phyloP scores from a whole-genome alignment of 768 basidiomycete genomes.

The Sporobolomyces roseus region DNA sequence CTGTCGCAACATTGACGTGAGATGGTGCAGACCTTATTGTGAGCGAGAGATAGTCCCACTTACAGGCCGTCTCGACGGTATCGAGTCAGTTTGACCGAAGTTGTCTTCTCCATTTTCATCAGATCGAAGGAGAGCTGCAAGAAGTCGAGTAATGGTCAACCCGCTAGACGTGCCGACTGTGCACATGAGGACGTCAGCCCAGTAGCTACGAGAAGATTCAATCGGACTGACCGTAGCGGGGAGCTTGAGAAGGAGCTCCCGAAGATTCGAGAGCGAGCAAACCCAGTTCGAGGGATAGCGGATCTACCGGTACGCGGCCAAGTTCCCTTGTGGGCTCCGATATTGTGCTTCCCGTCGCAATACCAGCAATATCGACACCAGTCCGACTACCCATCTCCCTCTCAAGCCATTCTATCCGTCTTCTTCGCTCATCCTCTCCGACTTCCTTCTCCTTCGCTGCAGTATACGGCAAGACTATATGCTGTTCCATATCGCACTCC shows the following conservation, averaged over 20 bases:
- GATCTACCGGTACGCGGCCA: neutral
- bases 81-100: neutral
- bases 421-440: slow-evolving; percentile 15
- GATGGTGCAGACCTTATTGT: too few species aligned
- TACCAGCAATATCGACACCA: neutral
- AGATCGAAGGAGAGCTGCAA: neutral
- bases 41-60: too few species aligned
- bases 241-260: neutral
- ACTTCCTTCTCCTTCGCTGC: slow-evolving; percentile 3
- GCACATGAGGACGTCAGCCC: neutral
- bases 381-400: slow-evolving; percentile 1
- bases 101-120: neutral
- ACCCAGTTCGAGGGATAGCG: neutral
- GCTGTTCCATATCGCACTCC: neutral
- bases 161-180: neutral
- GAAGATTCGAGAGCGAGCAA: neutral
- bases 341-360: neutral
- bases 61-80: neutral
- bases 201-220: neutral
- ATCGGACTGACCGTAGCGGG: neutral
- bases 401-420: slow-evolving; percentile 16
- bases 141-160: neutral
- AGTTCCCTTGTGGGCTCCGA: neutral
- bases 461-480: neutral
- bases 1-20: too few species aligned